Evolutionary conservation across 257 asterid species (phyloP).

Genomic region (Knoxia roxburghii): DNA sequence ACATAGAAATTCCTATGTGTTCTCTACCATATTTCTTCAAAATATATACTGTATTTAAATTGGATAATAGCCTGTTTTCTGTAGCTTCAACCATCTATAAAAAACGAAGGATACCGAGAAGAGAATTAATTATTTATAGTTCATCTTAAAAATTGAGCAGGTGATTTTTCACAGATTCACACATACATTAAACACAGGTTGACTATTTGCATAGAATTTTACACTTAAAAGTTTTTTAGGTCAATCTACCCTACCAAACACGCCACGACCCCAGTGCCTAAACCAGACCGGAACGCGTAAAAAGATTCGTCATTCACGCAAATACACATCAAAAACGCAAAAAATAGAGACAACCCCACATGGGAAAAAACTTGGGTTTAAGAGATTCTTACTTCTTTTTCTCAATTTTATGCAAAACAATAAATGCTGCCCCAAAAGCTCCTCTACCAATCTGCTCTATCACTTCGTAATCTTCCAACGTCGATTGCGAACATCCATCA

Average conservation of each 20-base stretch:
- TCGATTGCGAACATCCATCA: conserved; percentile 42
- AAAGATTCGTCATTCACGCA: background rate
- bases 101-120: background rate
- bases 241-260: conserved; percentile 13
- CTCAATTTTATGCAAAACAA: conserved; percentile 67
- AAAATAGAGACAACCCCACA: conserved; percentile 11
- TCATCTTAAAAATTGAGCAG: background rate
- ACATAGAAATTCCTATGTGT: background rate
- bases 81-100: background rate
- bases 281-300: background rate
- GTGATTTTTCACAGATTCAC: background rate
- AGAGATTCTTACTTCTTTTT: conserved; percentile 50
- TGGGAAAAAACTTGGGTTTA: conserved; percentile 1
- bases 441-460: conserved; percentile 92
- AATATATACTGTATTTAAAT: background rate
- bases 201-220: background rate
- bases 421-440: conserved; percentile 72
- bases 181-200: conserved; percentile 6
- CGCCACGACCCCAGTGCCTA: background rate
- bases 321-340: conserved; percentile 14
- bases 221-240: background rate
- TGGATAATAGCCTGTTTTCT: background rate
- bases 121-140: background rate
- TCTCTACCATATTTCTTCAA: background rate
- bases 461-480: conserved; percentile 74